Evolutionary conservation across 2,329 filamentous ascomycete species (phyloP), one percentile per base, ranked within the genome.

Genomic region (Apiospora sp.): DNA sequence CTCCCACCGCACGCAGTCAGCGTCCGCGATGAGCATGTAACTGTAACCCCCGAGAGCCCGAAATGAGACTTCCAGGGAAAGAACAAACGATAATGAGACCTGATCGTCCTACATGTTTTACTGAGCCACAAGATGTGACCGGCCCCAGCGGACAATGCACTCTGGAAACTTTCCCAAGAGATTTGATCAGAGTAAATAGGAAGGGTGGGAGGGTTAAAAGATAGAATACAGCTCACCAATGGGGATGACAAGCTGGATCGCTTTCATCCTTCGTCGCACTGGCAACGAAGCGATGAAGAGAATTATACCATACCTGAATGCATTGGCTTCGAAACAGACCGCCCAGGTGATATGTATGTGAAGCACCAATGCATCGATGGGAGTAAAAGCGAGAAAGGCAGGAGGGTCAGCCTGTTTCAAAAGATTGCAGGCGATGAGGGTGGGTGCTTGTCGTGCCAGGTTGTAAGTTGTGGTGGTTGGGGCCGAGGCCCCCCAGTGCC

Each of bases 381-480:
- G 7, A n/a, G 19, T 46, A 49, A 71, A 48, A 44, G 68, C 19
- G 68, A 34, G 49, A 68, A 51, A 54, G 46, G 34, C 67, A 54
- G n/a, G 68, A 70, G 68, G 68, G 68, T 70, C 68, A 70, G 68
- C 30, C 46, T 72, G 72, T 73, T 73, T 73, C 72, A 72, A 71
- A 61, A 67, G 68, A 51, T 48, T 72, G 68, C 69, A 49, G 67
- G 67, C 67, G 44, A 70, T 71, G 69, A 70, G 30, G 58, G 68
- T 43, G 49, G 37, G 69, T 70, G 68, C 68, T 64, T 48, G 69
- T 68, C 43, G 58, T n/a, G 58, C 58, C 19, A 64, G 58, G 34
- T 64, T 64, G 58, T 41, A 64, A 64, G 19, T 12, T 64, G 34
- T 54, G 30, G 48, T 43, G 68, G 71, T 61, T 70, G 48, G 71